Evolutionary conservation across 768 basidiomycete genomes (phyloP), one percentile per base, ranked within the genome.

Genomic region (Leccinum longicurvipes): DNA sequence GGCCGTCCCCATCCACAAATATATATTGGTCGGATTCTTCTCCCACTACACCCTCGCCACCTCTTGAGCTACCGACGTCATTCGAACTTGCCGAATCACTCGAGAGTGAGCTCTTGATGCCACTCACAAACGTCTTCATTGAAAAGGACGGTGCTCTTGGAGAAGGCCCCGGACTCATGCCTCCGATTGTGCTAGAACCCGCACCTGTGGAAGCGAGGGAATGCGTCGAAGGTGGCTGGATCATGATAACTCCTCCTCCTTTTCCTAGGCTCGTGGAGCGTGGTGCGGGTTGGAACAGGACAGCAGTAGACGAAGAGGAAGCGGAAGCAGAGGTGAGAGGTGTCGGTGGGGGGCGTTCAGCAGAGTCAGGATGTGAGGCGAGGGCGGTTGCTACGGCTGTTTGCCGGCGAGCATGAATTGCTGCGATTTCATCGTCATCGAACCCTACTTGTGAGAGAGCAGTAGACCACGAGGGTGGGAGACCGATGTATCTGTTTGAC

Each of bases 391-490:
- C 61, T 46, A 62, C 65, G 14, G 58, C 65, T 24, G 57, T 66
- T 27, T 56, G 55, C 23, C 77, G 68, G 24, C 74, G 74, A 19
- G 74, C 71, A 39, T 83, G 79, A 14, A 89, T 82, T 6, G 77
- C 77, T 0, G 78, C 75, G 31, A 91, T 89, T 68, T 89, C 87
- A 5, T 85, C 84, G n/a, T 85, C 79, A 5, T 78, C 74, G 61
- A 87, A 87, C 0, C 88, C 88, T 8, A 81, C 82, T 21, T 79
- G 75, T 0, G 77, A 73, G 11, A 91, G 76, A 5, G 82, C 82
- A 6, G 80, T 72, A 0, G 83, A 76, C 89, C 89, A 91, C 1
- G 87, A 86, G 0, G 89, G 87, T 1, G 89, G 89, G 12, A 91
- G 73, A 9, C 88, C 87, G 14, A 75, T 69, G 55, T 82, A n/a